Evolutionary conservation across 805 yeast species (phyloP), one percentile per base, ranked within the genome.

Genomic region (Saccharomycopsis selenospora): DNA sequence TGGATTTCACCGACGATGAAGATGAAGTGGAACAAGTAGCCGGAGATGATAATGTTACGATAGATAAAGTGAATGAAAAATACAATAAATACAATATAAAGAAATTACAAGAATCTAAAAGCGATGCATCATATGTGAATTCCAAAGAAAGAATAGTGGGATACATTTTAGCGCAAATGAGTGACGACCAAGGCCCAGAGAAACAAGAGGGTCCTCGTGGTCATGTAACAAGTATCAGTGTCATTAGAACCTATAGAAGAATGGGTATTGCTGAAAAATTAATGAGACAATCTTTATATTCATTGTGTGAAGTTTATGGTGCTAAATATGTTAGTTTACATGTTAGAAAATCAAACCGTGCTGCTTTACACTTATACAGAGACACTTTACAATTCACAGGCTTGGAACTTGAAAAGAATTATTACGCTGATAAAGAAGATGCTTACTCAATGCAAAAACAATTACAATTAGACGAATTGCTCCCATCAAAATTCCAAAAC

Each of bases 361-460:
- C 98, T 7, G 99, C 99, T 2, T 73, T 90, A 58, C 96, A 89
- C 66, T 72, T 93, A 54, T 93, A 93, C 68, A 75, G 83, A 61
- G 95, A 87, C 60, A 84, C 96, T 2, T 72, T 93, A 53, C 69
- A 76, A 52, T 93, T 93, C 63, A 90, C 84, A 63, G 93, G 87
- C 40, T 71, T 84, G 49, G 77, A 82, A 38, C 80, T 93, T 50
- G 96, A 89, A 59, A 82, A 78, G 55, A 76, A 84, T n/a, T 93
- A 93, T 65, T 93, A 93, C 60, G 96, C 90, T 46, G 97, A 93
- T 66, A 95, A 95, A 27, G 99, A 93, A 66, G 97, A 93, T 66
- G 99, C 99, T 13, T 91, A 90, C 64, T 84, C 93, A 36, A 93
- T 93, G 99, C 80, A 79, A 61, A 85, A 85, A 61, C 72, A 70